phyloP scores from a whole-genome alignment of 1,284 basidiomycete species.

The Malassezia slooffiae region DNA sequence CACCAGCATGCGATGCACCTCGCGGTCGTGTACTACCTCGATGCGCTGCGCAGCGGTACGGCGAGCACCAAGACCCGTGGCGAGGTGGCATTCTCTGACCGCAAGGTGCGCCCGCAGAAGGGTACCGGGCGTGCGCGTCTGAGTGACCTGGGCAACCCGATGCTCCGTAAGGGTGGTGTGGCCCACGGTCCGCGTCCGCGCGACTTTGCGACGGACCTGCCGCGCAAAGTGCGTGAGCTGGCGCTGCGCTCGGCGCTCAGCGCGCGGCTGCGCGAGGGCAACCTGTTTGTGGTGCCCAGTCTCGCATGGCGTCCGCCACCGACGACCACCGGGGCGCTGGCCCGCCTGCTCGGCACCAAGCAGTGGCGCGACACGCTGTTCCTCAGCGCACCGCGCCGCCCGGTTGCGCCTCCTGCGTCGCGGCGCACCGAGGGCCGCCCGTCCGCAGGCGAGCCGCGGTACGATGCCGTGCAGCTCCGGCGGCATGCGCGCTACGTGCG shows the following conservation, averaged over 20 bases:
- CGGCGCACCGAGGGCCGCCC: slow-evolving; percentile 21
- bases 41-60: slow-evolving; percentile 76
- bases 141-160: slow-evolving; percentile 76
- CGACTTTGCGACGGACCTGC: slow-evolving; percentile 78
- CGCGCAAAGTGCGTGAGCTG: slow-evolving; percentile 78
- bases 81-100: slow-evolving; percentile 76
- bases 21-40: slow-evolving; percentile 78
- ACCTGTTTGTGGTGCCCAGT: slow-evolving; percentile 61
- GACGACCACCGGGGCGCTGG: slow-evolving; percentile 27
- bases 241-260: slow-evolving; percentile 83
- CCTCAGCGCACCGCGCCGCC: slow-evolving; percentile 38
- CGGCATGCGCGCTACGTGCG: slow-evolving; percentile 24
- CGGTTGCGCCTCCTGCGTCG: slow-evolving; percentile 11
- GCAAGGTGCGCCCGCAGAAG: slow-evolving; percentile 83
- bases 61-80: slow-evolving; percentile 80
- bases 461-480: slow-evolving; percentile 25
- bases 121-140: slow-evolving; percentile 79
- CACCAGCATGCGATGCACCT: slow-evolving; percentile 85
- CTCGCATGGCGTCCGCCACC: slow-evolving; percentile 48
- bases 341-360: slow-evolving; percentile 28
- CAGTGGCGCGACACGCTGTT: slow-evolving; percentile 38
- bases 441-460: slow-evolving; percentile 32
- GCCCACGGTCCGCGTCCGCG: slow-evolving; percentile 81
- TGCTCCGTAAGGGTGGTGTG: slow-evolving; percentile 80
- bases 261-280: slow-evolving; percentile 62